A percentile compares a stretch with the other conserved stretches of the same genome.
Conservation (phyloP, 108 stramenopile genomes). For the Pseudonitzschia delicatissima region DNA sequence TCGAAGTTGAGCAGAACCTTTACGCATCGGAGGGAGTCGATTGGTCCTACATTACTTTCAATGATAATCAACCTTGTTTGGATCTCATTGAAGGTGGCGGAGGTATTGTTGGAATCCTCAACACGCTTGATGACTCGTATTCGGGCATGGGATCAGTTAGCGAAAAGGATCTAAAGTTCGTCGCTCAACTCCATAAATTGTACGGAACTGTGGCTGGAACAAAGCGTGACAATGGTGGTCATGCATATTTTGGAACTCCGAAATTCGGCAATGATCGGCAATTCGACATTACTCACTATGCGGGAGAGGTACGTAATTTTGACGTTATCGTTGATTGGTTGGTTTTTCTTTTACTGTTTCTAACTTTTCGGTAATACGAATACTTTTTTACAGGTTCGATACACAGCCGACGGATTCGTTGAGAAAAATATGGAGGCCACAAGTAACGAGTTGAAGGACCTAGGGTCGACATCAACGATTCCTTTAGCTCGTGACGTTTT, state of each 20-base stretch:
- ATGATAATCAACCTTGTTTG: constrained; percentile 96
- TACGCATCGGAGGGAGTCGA: constrained; percentile 94
- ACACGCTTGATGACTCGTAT: constrained; percentile 87
- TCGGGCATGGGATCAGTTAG: constrained; percentile 81
- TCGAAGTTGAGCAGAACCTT: constrained; percentile 92
- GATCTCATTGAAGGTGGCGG: constrained; percentile 91
- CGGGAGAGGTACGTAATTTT: constrained; percentile 73
- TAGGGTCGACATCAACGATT: constrained; percentile 59
- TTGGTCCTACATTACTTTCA: constrained; percentile 96
- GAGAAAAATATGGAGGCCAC: constrained; percentile 93
- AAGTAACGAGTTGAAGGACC: constrained; percentile 79
- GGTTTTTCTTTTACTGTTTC: neutral
- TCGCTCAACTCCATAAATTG: constrained; percentile 79
- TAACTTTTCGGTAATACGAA: neutral
- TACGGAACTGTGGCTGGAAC: constrained; percentile 58
- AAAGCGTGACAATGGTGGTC: constrained; percentile 47
- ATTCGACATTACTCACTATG: constrained; percentile 93
- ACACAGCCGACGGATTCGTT: constrained; percentile 86
- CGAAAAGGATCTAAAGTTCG: constrained; percentile 89
- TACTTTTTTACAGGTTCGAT: constrained; percentile 44
- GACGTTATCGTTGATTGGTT: neutral
- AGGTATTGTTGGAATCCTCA: constrained; percentile 72
- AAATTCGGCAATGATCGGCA: constrained; percentile 86
- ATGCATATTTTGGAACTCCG: constrained; percentile 83
- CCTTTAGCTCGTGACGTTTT: constrained; percentile 53